Percentiles rank a stretch among this genome's conserved stretches.
Evolutionary conservation across 805 yeast species (phyloP).

Genomic region (Kazachstania bromeliacearum): DNA sequence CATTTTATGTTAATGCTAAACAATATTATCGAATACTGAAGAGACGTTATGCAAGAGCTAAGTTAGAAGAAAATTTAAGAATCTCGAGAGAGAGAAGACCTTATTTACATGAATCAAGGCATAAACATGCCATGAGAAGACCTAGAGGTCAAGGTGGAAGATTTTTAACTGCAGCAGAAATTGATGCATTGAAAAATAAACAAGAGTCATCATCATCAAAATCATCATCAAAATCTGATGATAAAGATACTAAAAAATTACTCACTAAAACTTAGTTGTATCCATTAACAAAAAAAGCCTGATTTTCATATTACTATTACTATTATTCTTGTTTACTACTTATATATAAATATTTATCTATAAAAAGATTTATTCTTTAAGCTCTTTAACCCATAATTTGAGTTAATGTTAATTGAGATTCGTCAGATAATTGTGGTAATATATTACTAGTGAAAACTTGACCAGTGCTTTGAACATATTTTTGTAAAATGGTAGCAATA

Average conservation of each 20-base stretch:
- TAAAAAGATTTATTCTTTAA: no score
- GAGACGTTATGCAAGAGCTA: slow-evolving; percentile 88
- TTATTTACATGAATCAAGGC: slow-evolving; percentile 91
- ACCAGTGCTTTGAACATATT: slow-evolving; percentile 16
- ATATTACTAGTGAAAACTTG: slow-evolving; percentile 12
- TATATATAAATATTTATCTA: no score
- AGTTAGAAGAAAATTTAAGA: slow-evolving; percentile 77
- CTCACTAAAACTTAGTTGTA: no score
- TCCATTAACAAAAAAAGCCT: no score
- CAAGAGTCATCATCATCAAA: no score
- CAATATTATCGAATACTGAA: slow-evolving; percentile 93
- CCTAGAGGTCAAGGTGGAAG: slow-evolving; percentile 99
- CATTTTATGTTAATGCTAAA: slow-evolving; percentile 94
- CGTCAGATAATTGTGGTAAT: slow-evolving; percentile 23
- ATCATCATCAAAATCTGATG: neutral
- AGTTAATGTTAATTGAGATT: slow-evolving; percentile 20
- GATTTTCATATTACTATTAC: no score
- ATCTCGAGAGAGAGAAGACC: slow-evolving; percentile 88
- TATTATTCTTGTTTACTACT: no score
- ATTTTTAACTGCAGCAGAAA: slow-evolving; percentile 86
- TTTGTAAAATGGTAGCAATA: slow-evolving; percentile 15
- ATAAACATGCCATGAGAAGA: slow-evolving; percentile 97
- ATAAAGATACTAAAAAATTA: neutral
- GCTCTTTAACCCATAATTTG: slow-evolving; percentile 12
- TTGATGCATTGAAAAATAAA: slow-evolving; percentile 43